phyloP scores from a whole-genome alignment of 2,329 filamentous ascomycete species.

The Cytospora schulzeri region DNA sequence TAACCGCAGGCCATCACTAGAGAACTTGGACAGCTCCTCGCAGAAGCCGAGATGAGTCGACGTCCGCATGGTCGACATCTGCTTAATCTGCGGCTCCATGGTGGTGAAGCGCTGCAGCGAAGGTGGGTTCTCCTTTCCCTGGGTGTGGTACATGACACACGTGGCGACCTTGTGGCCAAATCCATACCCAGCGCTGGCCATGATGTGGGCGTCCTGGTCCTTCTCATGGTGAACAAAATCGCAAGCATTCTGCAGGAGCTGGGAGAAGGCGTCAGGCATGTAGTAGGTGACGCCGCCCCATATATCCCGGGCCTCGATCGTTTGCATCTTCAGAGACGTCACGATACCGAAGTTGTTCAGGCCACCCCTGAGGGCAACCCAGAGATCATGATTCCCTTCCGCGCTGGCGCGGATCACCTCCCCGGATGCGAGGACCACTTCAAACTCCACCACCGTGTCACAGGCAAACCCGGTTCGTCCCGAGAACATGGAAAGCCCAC shows the following conservation, averaged over 20 bases:
- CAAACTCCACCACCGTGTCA: constrained; percentile 30
- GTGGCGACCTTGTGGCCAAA: constrained; percentile 29
- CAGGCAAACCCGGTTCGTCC: constrained; percentile 30
- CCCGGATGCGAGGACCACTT: constrained; percentile 11
- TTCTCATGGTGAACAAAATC: constrained; percentile 29
- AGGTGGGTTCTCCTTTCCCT: constrained; percentile 28
- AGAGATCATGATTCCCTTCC: constrained; percentile 44
- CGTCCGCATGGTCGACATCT: constrained; percentile 28
- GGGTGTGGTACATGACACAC: constrained; percentile 31
- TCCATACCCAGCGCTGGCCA: constrained; percentile 27
- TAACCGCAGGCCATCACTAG: background rate
- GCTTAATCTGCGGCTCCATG: constrained; percentile 29
- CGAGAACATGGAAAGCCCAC: constrained; percentile 13
- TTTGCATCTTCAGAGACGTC: constrained; percentile 25
- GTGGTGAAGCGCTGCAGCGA: constrained; percentile 29
- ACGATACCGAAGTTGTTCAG: constrained; percentile 45
- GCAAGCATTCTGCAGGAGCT: constrained; percentile 26
- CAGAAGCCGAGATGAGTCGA: constrained; percentile 29
- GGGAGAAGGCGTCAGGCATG: constrained; percentile 26
- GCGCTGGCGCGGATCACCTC: constrained; percentile 27
- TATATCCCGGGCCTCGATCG: constrained; percentile 30
- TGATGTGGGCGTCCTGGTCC: constrained; percentile 28
- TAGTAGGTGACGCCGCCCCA: constrained; percentile 26
- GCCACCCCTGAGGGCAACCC: constrained; percentile 48
- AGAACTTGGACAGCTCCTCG: constrained; percentile 22